phyloP scores from a whole-genome alignment of 306 rosid species.

The Fragaria vesca region DNA sequence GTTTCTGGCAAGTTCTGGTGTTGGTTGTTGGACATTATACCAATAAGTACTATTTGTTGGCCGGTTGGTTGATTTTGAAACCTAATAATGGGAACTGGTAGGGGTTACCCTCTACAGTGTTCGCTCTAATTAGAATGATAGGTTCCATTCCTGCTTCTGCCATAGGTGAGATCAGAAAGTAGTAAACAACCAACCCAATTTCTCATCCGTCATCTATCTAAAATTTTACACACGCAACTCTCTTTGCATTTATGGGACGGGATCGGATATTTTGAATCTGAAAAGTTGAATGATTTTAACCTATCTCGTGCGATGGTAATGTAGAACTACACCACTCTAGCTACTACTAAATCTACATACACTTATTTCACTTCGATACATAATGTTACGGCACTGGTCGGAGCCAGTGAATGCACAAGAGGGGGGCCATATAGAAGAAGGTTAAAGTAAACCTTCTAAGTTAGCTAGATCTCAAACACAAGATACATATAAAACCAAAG shows the following conservation, averaged over 20 bases:
- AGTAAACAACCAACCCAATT: neutral
- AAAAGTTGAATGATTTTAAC: neutral
- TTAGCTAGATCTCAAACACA: too few relatives aligned
- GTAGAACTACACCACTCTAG: too few relatives aligned
- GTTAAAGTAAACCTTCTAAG: too few relatives aligned
- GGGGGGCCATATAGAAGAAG: too few relatives aligned
- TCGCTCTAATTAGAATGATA: neutral
- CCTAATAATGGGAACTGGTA: conserved; percentile 9
- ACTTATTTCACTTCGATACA: neutral
- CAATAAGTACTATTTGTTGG: conserved; percentile 16
- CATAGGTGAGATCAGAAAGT: neutral
- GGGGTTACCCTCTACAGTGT: neutral
- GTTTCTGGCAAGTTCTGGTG: conserved; percentile 25
- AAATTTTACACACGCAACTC: neutral
- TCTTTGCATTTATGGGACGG: neutral
- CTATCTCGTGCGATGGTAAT: too few relatives aligned
- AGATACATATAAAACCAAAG: too few relatives aligned
- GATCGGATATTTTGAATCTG: neutral
- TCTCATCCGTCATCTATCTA: neutral
- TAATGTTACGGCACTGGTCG: too few relatives aligned
- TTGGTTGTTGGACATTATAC: conserved; percentile 34
- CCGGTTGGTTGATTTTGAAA: neutral
- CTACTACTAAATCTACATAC: too few relatives aligned
- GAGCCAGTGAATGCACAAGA: too few relatives aligned
- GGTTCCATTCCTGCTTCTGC: neutral